phyloP scores from a whole-genome alignment of 805 yeast genomes.

The Nakazawaea wyomingensis region DNA sequence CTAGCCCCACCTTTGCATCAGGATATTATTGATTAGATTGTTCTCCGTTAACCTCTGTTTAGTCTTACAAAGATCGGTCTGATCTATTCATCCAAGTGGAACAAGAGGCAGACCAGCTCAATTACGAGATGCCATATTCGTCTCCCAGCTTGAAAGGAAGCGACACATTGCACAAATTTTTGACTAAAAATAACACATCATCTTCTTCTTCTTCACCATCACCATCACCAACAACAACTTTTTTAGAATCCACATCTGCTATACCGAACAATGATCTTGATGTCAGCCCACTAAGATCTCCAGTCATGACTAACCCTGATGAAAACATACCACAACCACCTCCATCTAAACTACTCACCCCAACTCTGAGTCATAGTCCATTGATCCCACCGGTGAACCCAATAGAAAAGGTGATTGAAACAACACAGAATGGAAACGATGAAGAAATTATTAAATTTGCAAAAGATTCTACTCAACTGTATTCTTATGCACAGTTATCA shows the following conservation, averaged over 20 bases:
- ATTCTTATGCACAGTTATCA: conserved; percentile 76
- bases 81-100: background rate
- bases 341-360: background rate
- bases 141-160: conserved; percentile 4
- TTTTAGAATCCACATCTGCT: no score
- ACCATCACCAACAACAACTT: no score
- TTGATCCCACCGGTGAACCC: background rate
- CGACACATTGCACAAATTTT: conserved; percentile 1
- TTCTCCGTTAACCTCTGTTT: no score
- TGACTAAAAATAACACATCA: background rate
- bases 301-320: background rate
- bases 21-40: no score
- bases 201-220: background rate
- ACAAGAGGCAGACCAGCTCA: no score
- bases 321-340: background rate
- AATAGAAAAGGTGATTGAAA: conserved; percentile 4
- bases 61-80: no score
- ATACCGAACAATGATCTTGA: background rate
- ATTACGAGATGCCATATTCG: conserved; percentile 11
- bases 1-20: no score
- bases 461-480: conserved; percentile 76
- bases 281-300: background rate
- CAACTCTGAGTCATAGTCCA: background rate
- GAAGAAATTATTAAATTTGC: conserved; percentile 58
- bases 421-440: background rate